These are phyloP conservation scores for Zygosaccharomyces siamensis DNA, from an alignment of 805 yeast species.

Conservation along the genomic window DNA sequence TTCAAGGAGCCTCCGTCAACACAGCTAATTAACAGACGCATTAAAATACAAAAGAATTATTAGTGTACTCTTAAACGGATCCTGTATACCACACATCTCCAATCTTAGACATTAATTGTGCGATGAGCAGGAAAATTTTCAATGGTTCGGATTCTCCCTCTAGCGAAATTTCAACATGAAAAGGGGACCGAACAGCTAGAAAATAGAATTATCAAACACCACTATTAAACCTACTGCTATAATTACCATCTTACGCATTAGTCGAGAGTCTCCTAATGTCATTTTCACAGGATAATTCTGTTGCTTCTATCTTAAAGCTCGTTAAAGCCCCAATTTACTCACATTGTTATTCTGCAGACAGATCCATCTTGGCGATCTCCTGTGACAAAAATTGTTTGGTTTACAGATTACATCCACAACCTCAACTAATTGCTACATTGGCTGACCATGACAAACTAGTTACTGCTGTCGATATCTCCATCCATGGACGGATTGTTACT, in stretches of 20 bases:
- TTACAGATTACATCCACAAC: slow-evolving; percentile 51
- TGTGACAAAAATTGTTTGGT: slow-evolving; percentile 72
- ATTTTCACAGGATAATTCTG: slow-evolving; percentile 21
- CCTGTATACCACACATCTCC: background rate
- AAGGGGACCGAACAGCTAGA: slow-evolving; percentile 2
- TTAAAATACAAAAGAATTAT: slow-evolving; percentile 21
- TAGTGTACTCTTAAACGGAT: background rate
- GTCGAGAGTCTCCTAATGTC: slow-evolving; percentile 36
- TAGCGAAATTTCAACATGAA: slow-evolving; percentile 1
- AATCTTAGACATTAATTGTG: background rate
- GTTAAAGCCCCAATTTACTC: slow-evolving; percentile 86
- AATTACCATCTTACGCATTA: slow-evolving; percentile 11
- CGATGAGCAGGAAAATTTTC: slow-evolving; percentile 7
- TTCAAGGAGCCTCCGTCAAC: slow-evolving; percentile 65
- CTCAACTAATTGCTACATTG: slow-evolving; percentile 60
- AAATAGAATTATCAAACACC: background rate
- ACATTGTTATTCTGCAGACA: slow-evolving; percentile 78
- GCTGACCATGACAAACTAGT: slow-evolving; percentile 88
- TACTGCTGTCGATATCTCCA: slow-evolving; percentile 88
- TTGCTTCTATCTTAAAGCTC: slow-evolving; percentile 48
- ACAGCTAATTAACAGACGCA: slow-evolving; percentile 61
- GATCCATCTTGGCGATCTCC: slow-evolving; percentile 68
- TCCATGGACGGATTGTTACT: slow-evolving; percentile 86
- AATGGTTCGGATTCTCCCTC: background rate
- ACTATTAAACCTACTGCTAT: background rate